A percentile compares a stretch with the other conserved stretches of the same genome.
Conservation (phyloP, 345 rosid species). For the Toxicodendron radicans region DNA sequence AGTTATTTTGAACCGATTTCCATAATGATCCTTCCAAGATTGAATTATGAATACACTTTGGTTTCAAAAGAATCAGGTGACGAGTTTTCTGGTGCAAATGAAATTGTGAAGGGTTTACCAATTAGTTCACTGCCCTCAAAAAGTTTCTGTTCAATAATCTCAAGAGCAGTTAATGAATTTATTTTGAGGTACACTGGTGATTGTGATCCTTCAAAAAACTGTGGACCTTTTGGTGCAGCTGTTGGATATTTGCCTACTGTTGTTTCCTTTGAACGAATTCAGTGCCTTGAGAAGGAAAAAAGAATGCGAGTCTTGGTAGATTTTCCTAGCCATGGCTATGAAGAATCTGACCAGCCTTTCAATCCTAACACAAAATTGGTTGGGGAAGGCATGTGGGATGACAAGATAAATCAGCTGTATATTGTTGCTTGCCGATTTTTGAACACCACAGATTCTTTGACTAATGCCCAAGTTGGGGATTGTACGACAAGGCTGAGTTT, state of each 20-base stretch:
- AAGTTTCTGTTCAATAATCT: slow-evolving; percentile 26
- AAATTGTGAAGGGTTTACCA: slow-evolving; percentile 17
- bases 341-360: slow-evolving; percentile 21
- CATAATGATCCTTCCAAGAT: slow-evolving; percentile 35
- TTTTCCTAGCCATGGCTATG: slow-evolving; percentile 15
- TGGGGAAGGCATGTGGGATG: slow-evolving; percentile 58
- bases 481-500: slow-evolving; percentile 41
- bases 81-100: slow-evolving; percentile 16
- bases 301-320: slow-evolving; percentile 22
- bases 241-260: slow-evolving; percentile 24
- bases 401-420: slow-evolving; percentile 31
- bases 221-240: slow-evolving; percentile 20
- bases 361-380: slow-evolving; percentile 27
- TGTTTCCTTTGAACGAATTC: slow-evolving; percentile 28
- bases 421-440: slow-evolving; percentile 35
- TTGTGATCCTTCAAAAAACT: slow-evolving; percentile 26
- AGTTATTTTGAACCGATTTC: slow-evolving; percentile 39
- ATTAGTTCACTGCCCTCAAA: slow-evolving; percentile 1
- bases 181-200: slow-evolving; percentile 22
- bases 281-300: slow-evolving; percentile 25
- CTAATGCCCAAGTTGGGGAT: slow-evolving; percentile 40
- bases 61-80: slow-evolving; percentile 15
- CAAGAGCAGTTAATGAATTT: slow-evolving; percentile 15
- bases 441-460: slow-evolving; percentile 27
- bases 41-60: slow-evolving; percentile 20